These are phyloP conservation scores for Saraca asoca DNA, from an alignment of 331 rosid genomes.

Conservation along the genomic window DNA sequence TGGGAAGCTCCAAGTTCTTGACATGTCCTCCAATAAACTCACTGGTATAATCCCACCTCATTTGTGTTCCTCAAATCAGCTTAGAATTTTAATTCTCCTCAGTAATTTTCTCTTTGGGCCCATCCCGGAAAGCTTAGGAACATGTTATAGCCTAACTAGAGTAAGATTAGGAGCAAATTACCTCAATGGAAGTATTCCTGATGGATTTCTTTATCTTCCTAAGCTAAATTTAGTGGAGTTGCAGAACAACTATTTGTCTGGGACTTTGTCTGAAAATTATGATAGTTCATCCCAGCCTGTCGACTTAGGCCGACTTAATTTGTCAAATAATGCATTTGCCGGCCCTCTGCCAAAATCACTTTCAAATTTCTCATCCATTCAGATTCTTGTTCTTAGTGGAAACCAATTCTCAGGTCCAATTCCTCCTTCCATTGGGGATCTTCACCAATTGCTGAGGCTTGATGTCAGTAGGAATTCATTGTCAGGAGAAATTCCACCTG, in stretches of 20 bases:
- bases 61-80: constrained; percentile 65
- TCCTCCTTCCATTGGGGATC: constrained; percentile 67
- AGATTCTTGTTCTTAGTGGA: constrained; percentile 61
- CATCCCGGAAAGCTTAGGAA: constrained; percentile 66
- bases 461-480: constrained; percentile 70
- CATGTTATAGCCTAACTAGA: constrained; percentile 68
- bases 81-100: constrained; percentile 61
- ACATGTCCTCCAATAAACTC: constrained; percentile 88
- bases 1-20: constrained; percentile 66
- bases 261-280: constrained; percentile 54
- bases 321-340: constrained; percentile 68
- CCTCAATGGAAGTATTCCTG: constrained; percentile 75
- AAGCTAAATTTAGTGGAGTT: constrained; percentile 62
- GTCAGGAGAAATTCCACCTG: constrained; percentile 60
- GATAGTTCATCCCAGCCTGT: constrained; percentile 47
- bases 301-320: constrained; percentile 60
- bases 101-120: constrained; percentile 79
- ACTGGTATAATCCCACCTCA: constrained; percentile 73
- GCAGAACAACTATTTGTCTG: constrained; percentile 73
- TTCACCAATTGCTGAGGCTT: constrained; percentile 57
- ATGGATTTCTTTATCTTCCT: constrained; percentile 77
- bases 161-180: constrained; percentile 74
- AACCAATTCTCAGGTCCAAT: constrained; percentile 76
- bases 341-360: constrained; percentile 69
- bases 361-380: constrained; percentile 65